phyloP scores from a whole-genome alignment of 352 stramenopile species.

The Globisporangium apiculatum region DNA sequence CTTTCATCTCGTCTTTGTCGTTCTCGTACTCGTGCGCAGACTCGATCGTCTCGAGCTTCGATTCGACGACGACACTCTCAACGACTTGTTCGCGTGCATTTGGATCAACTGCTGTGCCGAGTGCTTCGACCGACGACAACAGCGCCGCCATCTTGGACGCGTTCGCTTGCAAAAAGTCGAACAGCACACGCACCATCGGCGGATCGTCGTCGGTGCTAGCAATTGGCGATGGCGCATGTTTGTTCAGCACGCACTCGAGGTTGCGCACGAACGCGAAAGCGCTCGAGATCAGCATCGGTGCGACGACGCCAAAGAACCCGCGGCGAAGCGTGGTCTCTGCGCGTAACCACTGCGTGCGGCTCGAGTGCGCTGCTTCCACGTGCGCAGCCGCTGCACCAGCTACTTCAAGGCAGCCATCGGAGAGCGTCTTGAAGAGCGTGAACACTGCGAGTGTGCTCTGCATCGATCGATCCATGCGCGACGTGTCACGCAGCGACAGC shows the following conservation, averaged over 20 bases:
- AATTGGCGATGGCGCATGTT: neutral
- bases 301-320: slow-evolving; percentile 19
- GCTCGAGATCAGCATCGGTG: slow-evolving; percentile 34
- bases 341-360: slow-evolving; percentile 1
- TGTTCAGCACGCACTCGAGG: slow-evolving; percentile 12
- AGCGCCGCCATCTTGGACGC: slow-evolving; percentile 24
- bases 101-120: slow-evolving; percentile 26
- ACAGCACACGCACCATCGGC: neutral
- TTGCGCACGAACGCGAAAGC: slow-evolving; percentile 25
- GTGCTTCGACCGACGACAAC: slow-evolving; percentile 23
- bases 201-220: slow-evolving; percentile 1
- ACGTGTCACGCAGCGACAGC: slow-evolving; percentile 6
- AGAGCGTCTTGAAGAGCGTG: slow-evolving; percentile 9
- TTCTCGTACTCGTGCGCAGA: slow-evolving; percentile 80
- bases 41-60: slow-evolving; percentile 57
- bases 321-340: slow-evolving; percentile 7
- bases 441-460: slow-evolving; percentile 7
- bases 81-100: slow-evolving; percentile 21
- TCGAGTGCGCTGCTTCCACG: neutral
- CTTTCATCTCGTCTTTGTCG: slow-evolving; percentile 58
- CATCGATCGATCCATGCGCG: neutral
- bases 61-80: slow-evolving; percentile 36
- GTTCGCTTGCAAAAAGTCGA: slow-evolving; percentile 18
- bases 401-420: slow-evolving; percentile 9
- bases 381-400: neutral